Base-by-base conservation (phyloP, 108 stramenopile genomes). In the Skeletonema costatum region DNA sequence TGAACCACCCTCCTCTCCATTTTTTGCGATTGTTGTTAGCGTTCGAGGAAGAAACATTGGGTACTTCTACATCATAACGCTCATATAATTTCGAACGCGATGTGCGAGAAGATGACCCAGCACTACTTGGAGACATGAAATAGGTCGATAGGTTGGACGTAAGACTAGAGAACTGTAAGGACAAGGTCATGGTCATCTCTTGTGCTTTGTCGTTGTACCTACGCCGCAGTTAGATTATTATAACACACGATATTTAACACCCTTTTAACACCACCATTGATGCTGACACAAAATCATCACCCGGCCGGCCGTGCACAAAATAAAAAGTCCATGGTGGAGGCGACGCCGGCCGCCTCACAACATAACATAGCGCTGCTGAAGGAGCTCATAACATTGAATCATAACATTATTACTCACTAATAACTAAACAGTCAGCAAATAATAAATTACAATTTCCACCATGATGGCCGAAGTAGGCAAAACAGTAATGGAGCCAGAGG, bases 401-500 rank as follows among this genome's bases (percentile, higher is more conserved):
- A 56, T 56, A 29, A 48, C 0, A 16, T n/a, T n/a, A 13, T 48
- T 36, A 36, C 0, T 36, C 3, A n/a, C n/a, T n/a, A n/a, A n/a
- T n/a, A n/a, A n/a, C 35, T 3, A 7, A 36, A 3, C 35, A 36
- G n/a, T 12, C 17, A 19, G 0, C 4, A 51, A 51, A 6, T 51
- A 6, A 50, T 17, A 50, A n/a, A n/a, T n/a, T 25, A 25, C 0
- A 17, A 51, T 51, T 51, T 51, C 70, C 42, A 71, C 33, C 59
- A 74, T 74, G 73, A 32, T 65, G 29, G 73, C 73, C 4, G 73
- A 64, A 58, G 64, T 65, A 63, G 73, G 73, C 2, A 70, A 76
- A 5, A 60, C 75, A 32, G 68, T 81, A 69, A 69, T 81, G 61
- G 75, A 78, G 44, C 66, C 82, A 11, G 56, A 68, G n/a, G 64